A percentile compares a stretch with the other conserved stretches of the same genome.
phyloP scores from a whole-genome alignment of 1,139 yeast species.

The Yamadazyma pseudoaaseri region DNA sequence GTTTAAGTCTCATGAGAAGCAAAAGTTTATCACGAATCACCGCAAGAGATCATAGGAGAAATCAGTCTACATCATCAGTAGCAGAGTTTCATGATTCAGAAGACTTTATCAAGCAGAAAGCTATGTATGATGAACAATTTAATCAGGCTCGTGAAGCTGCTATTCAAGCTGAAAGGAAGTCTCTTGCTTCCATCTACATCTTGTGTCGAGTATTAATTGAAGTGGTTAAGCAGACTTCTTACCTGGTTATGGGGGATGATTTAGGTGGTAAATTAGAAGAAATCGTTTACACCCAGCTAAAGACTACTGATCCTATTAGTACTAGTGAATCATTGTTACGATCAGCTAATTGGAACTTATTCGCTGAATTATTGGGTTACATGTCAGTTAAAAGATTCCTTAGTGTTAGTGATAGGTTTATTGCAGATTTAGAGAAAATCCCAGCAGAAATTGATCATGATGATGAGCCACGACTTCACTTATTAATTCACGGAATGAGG shows the following conservation, averaged over 20 bases:
- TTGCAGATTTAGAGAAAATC: constrained; percentile 84
- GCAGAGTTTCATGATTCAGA: constrained; percentile 3
- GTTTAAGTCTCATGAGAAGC: constrained; percentile 42
- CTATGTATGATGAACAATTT: constrained; percentile 40
- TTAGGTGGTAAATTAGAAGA: constrained; percentile 85
- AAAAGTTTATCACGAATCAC: constrained; percentile 38
- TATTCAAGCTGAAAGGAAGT: constrained; percentile 81
- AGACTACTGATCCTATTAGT: constrained; percentile 80
- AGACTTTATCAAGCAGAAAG: constrained; percentile 24
- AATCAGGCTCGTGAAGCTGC: constrained; percentile 67
- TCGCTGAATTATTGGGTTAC: constrained; percentile 85
- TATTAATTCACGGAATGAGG: constrained; percentile 89
- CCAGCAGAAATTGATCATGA: constrained; percentile 54
- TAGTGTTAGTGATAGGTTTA: constrained; percentile 89
- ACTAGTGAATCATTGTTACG: constrained; percentile 65
- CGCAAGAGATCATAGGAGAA: constrained; percentile 31
- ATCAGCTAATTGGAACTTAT: constrained; percentile 90
- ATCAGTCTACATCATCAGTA: constrained; percentile 34
- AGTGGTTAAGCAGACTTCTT: constrained; percentile 83
- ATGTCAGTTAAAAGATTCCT: constrained; percentile 84
- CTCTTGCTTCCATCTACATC: constrained; percentile 82
- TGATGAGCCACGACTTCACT: constrained; percentile 70
- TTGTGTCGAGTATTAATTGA: constrained; percentile 93
- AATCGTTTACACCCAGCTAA: constrained; percentile 85
- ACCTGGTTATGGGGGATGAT: constrained; percentile 71